Evolutionary conservation across 768 basidiomycete species (phyloP).

Genomic region (Clathrus columnatus): DNA sequence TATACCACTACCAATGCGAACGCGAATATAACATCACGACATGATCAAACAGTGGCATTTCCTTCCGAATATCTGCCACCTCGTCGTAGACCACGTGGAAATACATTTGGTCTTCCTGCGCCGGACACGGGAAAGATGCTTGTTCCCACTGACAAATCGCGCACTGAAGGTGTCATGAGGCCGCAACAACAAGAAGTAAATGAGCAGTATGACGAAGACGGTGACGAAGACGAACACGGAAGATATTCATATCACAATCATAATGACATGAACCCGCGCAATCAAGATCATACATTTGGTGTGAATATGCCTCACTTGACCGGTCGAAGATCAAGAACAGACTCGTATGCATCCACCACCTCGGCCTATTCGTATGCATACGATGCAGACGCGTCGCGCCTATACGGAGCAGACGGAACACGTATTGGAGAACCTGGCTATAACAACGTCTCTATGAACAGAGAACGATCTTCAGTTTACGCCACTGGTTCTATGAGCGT

Average conservation of each 20-base stretch:
- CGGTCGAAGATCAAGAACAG: neutral
- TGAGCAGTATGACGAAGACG: neutral
- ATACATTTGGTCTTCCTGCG: neutral
- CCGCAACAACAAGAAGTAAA: neutral
- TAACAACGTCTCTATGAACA: neutral
- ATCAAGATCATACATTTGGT: neutral
- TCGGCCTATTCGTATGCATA: neutral
- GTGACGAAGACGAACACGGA: neutral
- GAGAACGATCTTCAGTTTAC: neutral
- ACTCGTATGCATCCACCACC: neutral
- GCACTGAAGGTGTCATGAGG: neutral
- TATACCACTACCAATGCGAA: neutral
- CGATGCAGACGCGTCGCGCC: neutral
- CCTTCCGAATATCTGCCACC: constrained; percentile 40
- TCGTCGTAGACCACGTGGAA: constrained; percentile 2
- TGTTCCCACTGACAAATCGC: neutral
- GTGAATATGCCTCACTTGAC: neutral
- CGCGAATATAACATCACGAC: neutral
- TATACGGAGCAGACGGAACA: neutral
- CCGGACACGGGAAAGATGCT: neutral
- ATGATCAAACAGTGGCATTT: neutral
- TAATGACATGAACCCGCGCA: no score
- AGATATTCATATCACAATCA: neutral
- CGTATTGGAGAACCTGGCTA: no score
- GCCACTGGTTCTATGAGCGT: constrained; percentile 19